Evolutionary conservation across 495 filamentous ascomycete genomes (phyloP), one percentile per base, ranked within the genome.

Genomic region (Pseudoneurospora amorphoporcata): DNA sequence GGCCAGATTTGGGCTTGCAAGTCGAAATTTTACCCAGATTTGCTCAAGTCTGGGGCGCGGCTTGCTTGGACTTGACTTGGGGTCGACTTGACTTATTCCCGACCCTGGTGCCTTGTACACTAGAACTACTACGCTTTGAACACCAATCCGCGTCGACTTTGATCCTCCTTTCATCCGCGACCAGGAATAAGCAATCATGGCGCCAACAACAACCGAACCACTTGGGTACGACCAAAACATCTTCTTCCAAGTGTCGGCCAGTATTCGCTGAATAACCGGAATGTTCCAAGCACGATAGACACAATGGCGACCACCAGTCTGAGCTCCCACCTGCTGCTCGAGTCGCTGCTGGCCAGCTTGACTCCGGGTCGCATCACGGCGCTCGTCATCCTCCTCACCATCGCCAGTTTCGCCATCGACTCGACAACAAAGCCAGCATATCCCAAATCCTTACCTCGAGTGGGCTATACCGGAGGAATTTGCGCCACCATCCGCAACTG

Each of bases 361-460:
- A 80, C 79, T 32, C 72, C 69, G 1, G 77, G 76, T 41, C 76
- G 76, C 23, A 41, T 79, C 37, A 69, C 41, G 16, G 69, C 42
- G 3, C 70, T 69, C 17, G 10, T 76, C 32, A 5, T 77, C 53
- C 29, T 80, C 65, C 76, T 82, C 65, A 75, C 75, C 23, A n/a
- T 81, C 70, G 53, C 61, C 53, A 79, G 77, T 16, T 81, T 81
- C 40, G 61, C 80, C 53, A 70, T 81, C 76, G 81, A 82, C 68
- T 77, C 81, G 58, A 74, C 75, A 17, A 74, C 73, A 70, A 77
- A 79, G 71, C 77, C 81, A n/a, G 73, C 73, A 0, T 82, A 81
- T 43, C 68, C 75, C n/a, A 74, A 73, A 23, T 77, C 79, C 14
- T 69, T 82, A 9, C 81, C 81, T 17, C 75, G 76, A 7, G 77